phyloP scores from a whole-genome alignment of 2,329 filamentous ascomycete genomes.

The Aspergillus ochraceus region DNA sequence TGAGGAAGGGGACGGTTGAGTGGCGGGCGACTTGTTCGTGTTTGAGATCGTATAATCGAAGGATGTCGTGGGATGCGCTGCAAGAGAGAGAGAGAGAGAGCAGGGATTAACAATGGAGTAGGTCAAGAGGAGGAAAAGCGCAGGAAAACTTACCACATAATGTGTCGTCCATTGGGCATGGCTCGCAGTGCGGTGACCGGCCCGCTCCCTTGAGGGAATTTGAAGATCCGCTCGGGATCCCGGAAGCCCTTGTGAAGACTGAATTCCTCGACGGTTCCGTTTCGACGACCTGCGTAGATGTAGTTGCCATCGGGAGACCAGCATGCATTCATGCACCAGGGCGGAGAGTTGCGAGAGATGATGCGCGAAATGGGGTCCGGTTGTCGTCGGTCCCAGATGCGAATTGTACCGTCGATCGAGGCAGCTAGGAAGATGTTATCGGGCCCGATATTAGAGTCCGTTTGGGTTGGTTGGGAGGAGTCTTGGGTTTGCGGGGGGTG shows the following conservation, averaged over 20 bases:
- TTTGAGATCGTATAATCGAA: constrained; percentile 85
- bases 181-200: constrained; percentile 82
- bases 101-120: not conserved
- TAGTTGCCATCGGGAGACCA: constrained; percentile 96
- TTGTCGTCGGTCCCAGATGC: constrained; percentile 60
- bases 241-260: constrained; percentile 78
- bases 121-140: not conserved
- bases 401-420: constrained; percentile 50
- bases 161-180: constrained; percentile 90
- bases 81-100: not conserved
- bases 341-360: constrained; percentile 72
- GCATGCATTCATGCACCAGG: constrained; percentile 96
- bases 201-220: constrained; percentile 85
- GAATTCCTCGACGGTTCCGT: constrained; percentile 93
- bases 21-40: constrained; percentile 66
- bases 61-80: constrained; percentile 88
- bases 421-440: constrained; percentile 85
- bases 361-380: constrained; percentile 78
- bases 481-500: constrained; percentile 25
- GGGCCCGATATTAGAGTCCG: constrained; percentile 52
- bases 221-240: constrained; percentile 74
- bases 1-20: constrained; percentile 88
- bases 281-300: constrained; percentile 88
- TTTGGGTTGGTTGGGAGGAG: constrained; percentile 23
- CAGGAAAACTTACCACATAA: constrained; percentile 68